Base-by-base conservation (phyloP, 2,329 filamentous ascomycete species). In the Botrytis squamosa region DNA sequence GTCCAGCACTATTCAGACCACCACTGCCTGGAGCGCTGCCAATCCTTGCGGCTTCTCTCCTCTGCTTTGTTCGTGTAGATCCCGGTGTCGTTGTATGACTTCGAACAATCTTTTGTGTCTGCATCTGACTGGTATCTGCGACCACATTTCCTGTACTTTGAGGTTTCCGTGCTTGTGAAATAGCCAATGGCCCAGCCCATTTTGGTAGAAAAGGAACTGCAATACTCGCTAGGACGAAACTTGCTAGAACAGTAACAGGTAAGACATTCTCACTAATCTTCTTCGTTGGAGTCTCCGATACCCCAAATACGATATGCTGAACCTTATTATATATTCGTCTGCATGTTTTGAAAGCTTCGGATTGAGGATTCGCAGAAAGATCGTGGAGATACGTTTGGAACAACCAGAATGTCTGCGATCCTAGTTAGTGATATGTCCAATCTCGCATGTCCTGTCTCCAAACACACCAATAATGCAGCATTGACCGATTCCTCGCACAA, bases 321-420 rank as follows among this genome's bases (percentile, higher is more conserved):
- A 96, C 92, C 83, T 93, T 94, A 84, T 96, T 96, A 85, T 95
- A 95, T 78, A 96, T 90, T 80, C 93, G 87, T 74, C 92, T 89
- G 81, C 93, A 95, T 68, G 92, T 95, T 83, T 93, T 91, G 84
- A 96, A 96, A 68, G 92, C 88, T 79, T 91, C 89, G 75, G 92
- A 91, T 81, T 92, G 91, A 3, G 93, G 93, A 74, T 92, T 92
- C 60, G 80, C 87, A 72, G 92, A 88, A 75, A 96, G 89, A 81
- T 96, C 93, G 85, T 93, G 91, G 44, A 96, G 88, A 81, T 96
- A 95, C 7, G 92, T 95, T 84, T 96, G 93, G 83, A 96, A 94
- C 70, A 96, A 88, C 93, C 93, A 96, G 83, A 96, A 96, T 52
- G 93, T 95, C 93, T 96, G 68, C 73, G 29, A 71, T 65, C 36